These are phyloP conservation scores for Neurospora crassa DNA, from an alignment of 2,329 filamentous ascomycete genomes.

Conservation along the genomic window DNA sequence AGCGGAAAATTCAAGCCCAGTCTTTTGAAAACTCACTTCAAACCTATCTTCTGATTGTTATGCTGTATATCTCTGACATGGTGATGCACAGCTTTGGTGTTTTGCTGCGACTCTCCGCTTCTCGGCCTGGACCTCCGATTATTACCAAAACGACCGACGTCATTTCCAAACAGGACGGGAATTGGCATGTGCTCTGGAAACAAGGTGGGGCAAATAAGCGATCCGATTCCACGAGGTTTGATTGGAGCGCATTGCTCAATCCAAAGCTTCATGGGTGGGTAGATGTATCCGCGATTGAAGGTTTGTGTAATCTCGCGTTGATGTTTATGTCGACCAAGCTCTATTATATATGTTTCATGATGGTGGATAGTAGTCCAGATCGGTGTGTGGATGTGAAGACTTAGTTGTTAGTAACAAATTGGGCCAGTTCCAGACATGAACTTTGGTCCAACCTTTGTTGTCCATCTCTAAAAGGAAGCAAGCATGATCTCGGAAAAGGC, in stretches of 20 bases:
- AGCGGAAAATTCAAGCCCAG: too few relatives aligned
- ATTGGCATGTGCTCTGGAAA: not conserved
- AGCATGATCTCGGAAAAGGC: not conserved
- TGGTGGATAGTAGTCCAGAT: not conserved
- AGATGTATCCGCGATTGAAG: too few relatives aligned
- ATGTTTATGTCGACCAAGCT: not conserved
- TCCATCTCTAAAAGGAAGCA: too few relatives aligned
- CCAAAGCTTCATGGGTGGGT: not conserved
- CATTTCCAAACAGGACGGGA: not conserved
- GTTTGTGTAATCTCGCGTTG: not conserved
- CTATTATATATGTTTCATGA: not conserved
- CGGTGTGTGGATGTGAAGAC: not conserved
- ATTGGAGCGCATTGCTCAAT: not conserved
- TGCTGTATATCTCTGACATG: not conserved
- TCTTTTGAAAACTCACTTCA: rapidly evolving
- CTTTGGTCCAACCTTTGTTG: too few relatives aligned
- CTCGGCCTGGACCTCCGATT: not conserved
- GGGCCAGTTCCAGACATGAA: too few relatives aligned
- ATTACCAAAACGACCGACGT: not conserved
- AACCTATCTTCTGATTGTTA: not conserved
- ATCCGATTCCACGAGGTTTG: not conserved
- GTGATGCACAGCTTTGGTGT: not conserved
- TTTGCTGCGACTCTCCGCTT: not conserved
- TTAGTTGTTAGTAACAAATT: too few relatives aligned
- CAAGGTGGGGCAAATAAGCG: not conserved